Evolutionary conservation across 306 rosid genomes (phyloP), one percentile per base, ranked within the genome.

Genomic region (Trifolium dubium): DNA sequence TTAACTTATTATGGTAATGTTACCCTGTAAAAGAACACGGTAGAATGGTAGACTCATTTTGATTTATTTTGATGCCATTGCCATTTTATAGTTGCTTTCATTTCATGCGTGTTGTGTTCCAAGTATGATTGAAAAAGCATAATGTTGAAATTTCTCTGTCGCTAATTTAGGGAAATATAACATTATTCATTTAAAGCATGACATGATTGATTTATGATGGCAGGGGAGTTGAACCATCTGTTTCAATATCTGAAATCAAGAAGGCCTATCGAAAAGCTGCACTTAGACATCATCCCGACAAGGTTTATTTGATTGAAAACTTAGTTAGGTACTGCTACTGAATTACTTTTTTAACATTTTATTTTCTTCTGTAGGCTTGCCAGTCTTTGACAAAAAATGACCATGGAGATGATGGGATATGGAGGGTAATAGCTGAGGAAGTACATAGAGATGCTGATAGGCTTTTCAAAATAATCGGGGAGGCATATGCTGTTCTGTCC

Each of bases 261-360:
- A 94, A 89, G 88, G 98, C 98, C 35, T 94, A 94, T 80, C 89
- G 97, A 72, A 94, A 91, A 90, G 98, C 98, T 83, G 98, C 98
- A 75, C 98, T 94, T 55, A 87, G 90, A 77, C 92, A 94, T 82
- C 98, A 94, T 85, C 97, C 98, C 11, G 98, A 94, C 86, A 94
- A 94, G 96, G 97, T 94, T 94, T 73, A 51, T 70, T 76, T 69
- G 34, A 56, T 75, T 73, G 30, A 32, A 4, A 78, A 13, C 35
- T 66, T 46, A 64, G 14, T 60, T 55, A 43, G 40, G 53, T 43
- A 17, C 10, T 50, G 40, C 49, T 75, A 70, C 68, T 61, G 60
- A 30, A 31, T 73, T 17, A 13, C 60, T 75, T 29, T 35, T 47
- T 37, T 81, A 54, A 80, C 82, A 34, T 64, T 69, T 77, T 71